Conservation (phyloP, 2,329 filamentous ascomycete genomes). For the Ophiostoma populinum region DNA sequence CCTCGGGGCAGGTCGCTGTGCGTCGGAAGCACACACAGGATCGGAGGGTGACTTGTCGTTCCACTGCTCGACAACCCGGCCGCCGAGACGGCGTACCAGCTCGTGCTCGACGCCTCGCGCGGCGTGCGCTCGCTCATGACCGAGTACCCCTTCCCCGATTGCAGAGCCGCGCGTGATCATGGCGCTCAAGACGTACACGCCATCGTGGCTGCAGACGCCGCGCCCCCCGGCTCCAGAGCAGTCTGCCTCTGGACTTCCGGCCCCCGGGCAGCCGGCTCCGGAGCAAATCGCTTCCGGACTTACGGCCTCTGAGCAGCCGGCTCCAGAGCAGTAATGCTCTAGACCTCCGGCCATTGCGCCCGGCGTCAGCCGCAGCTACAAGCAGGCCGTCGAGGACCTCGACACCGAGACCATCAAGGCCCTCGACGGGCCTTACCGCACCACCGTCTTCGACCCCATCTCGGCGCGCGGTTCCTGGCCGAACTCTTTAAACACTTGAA, state of each 20-base stretch:
- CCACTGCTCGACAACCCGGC: constrained; percentile 51
- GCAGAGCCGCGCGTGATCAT: constrained; percentile 92
- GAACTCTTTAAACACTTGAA: too few species aligned
- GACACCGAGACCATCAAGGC: constrained; percentile 98
- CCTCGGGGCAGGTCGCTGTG: too few species aligned
- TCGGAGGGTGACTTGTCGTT: too few species aligned
- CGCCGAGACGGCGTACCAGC: constrained; percentile 57
- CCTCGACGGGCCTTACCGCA: constrained; percentile 86
- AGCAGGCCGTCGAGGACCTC: constrained; percentile 93
- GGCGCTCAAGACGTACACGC: constrained; percentile 92
- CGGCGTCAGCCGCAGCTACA: constrained; percentile 91
- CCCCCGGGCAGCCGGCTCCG: too few species aligned
- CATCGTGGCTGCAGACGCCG: constrained; percentile 94
- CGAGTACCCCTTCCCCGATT: constrained; percentile 69
- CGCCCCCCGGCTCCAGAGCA: too few species aligned
- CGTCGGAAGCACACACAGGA: too few species aligned
- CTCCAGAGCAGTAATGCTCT: too few species aligned
- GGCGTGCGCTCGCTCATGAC: constrained; percentile 55
- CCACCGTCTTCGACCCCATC: constrained; percentile 90
- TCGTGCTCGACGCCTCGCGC: constrained; percentile 56
- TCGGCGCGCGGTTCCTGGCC: too few species aligned
- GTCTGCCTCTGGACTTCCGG: too few species aligned
- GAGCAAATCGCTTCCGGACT: too few species aligned
- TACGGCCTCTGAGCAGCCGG: too few species aligned
- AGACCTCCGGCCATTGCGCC: too few species aligned